Percentiles rank a stretch among this genome's conserved stretches.
These are phyloP conservation scores for Ascochyta pisi DNA, from an alignment of 2,329 filamentous ascomycete species.

Conservation along the genomic window DNA sequence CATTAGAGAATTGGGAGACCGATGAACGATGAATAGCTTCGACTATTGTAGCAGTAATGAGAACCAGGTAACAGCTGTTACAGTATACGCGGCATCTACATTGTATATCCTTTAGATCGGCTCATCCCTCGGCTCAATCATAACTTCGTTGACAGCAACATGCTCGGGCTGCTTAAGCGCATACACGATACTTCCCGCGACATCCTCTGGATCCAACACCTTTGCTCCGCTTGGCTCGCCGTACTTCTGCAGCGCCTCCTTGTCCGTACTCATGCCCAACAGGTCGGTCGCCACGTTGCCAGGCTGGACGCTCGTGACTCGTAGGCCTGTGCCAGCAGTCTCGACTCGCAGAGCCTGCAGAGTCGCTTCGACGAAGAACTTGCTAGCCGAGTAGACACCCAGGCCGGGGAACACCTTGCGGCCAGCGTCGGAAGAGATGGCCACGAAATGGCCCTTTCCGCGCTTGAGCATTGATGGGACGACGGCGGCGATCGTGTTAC, in stretches of 20 bases:
- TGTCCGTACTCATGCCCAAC: slow-evolving; percentile 75
- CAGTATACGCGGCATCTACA: background rate
- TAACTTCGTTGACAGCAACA: slow-evolving; percentile 79
- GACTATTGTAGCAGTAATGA: no score
- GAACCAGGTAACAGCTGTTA: background rate
- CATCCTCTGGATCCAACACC: slow-evolving; percentile 75
- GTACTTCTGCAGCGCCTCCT: slow-evolving; percentile 79
- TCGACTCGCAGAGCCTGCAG: slow-evolving; percentile 78
- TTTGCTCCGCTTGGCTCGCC: slow-evolving; percentile 77
- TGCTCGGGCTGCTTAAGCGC: slow-evolving; percentile 76
- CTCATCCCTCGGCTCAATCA: slow-evolving; percentile 62
- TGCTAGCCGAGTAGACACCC: slow-evolving; percentile 82
- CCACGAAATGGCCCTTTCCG: slow-evolving; percentile 74
- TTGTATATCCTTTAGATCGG: slow-evolving; percentile 33
- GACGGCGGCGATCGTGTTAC: slow-evolving; percentile 73
- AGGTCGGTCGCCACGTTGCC: slow-evolving; percentile 79
- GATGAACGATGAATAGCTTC: no score
- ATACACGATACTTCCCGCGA: slow-evolving; percentile 75
- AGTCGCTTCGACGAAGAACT: slow-evolving; percentile 85
- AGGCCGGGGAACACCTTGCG: slow-evolving; percentile 82
- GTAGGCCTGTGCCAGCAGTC: slow-evolving; percentile 74
- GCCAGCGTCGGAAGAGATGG: slow-evolving; percentile 82
- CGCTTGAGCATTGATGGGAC: slow-evolving; percentile 76
- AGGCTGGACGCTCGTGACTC: slow-evolving; percentile 78
- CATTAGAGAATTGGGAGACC: no score